Base-by-base conservation (phyloP, 2,329 filamentous ascomycete genomes). In the Phialophora expanda region DNA sequence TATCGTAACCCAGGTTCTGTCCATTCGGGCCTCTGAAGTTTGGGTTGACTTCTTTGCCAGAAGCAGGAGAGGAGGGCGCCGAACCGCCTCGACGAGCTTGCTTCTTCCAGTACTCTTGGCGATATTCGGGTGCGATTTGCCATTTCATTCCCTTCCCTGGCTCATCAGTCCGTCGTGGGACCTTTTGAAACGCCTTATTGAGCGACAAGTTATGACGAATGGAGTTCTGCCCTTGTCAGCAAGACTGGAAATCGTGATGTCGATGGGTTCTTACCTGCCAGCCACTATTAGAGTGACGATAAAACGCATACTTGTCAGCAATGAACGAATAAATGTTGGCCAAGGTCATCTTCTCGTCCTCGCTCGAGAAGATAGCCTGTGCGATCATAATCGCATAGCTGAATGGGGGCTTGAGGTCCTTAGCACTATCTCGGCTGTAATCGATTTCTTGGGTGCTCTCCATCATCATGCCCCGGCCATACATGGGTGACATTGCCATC, bases 111-210 rank as follows among this genome's bases (percentile, higher is more conserved):
- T 97, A 96, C 61, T 97, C 94, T 20, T 97, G 92, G 56, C 90
- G 88, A 70, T 89, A 86, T 69, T 96, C 91, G 1, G 91, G 85
- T 3, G 92, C 88, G 74, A 99, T 93, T 78, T 94, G 92, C 95
- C 95, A 99, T 76, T 98, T 98, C 93, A 97, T 98, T 30, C 95
- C 95, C 77, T 99, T 99, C 12, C 95, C 95, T 24, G 95, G 95
- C 76, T 99, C 95, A 72, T 98, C 92, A 0, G 93, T 97, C 17
- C 91, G 89, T 55, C 95, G 89, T 2, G 95, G 91, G 8, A 97
- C 90, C 78, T 99, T 99, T 73, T 93, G 89, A 74, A 99, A 99
- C 0, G 90, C 88, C 76, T 97, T 97, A 78, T 96, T 98, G 50
- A 99, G 80, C 0, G 95, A 98, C 14, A 99, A 79, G 73, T 99